These are phyloP conservation scores for Chalaropsis ovoidea DNA, from an alignment of 2,329 filamentous ascomycete genomes.

Conservation along the genomic window DNA sequence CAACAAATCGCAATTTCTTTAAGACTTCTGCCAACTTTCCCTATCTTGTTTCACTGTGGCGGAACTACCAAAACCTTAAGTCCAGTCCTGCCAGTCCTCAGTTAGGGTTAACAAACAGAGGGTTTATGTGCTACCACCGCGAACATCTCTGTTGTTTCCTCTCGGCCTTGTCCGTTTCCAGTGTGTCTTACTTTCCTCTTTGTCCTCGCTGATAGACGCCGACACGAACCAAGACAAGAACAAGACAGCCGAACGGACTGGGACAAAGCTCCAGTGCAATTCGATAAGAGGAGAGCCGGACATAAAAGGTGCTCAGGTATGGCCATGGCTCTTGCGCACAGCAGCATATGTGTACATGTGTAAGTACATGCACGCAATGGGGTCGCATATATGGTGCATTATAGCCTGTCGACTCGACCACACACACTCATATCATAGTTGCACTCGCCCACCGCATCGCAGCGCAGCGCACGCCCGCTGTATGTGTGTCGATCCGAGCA, in stretches of 20 bases:
- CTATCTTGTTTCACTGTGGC: not conserved
- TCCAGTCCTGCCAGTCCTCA: not conserved
- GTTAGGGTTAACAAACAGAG: not conserved
- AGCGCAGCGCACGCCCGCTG: not conserved
- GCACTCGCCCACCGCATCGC: not conserved
- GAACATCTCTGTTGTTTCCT: not conserved
- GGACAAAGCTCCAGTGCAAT: not conserved
- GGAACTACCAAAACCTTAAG: not conserved
- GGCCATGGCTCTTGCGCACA: not conserved
- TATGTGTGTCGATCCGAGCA: not conserved
- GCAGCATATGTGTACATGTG: too few species aligned
- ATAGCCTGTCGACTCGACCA: not conserved
- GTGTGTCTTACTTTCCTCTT: not conserved
- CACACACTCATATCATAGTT: not conserved
- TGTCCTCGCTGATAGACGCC: not conserved
- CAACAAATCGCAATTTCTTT: not conserved
- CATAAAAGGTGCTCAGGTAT: not conserved
- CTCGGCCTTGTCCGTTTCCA: not conserved
- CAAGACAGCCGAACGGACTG: not conserved
- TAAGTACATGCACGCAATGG: not conserved
- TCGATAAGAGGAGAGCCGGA: not conserved
- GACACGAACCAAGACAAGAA: not conserved
- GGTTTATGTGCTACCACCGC: not conserved
- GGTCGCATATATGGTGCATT: not conserved
- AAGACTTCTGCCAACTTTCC: not conserved